Percentiles rank a stretch among this genome's conserved stretches.
phyloP scores from a whole-genome alignment of 2,329 filamentous ascomycete genomes.

The Periconia digitata region DNA sequence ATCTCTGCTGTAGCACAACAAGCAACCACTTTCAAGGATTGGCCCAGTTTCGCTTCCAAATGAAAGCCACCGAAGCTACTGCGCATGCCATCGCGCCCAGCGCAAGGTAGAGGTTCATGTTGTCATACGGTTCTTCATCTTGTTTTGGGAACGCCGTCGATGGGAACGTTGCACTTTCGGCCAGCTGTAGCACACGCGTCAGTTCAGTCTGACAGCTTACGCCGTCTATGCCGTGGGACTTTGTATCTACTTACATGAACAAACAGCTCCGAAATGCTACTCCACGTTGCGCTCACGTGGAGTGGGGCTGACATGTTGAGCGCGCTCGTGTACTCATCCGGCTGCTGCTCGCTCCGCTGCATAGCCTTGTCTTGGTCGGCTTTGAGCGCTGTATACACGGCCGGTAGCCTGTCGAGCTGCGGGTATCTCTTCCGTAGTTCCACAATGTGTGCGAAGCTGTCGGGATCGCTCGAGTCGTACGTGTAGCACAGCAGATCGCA shows the following conservation, averaged over 20 bases:
- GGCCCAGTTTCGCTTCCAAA: constrained; percentile 56
- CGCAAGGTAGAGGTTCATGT: constrained; percentile 83
- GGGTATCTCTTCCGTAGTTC: constrained; percentile 76
- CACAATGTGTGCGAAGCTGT: constrained; percentile 91
- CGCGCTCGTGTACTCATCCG: constrained; percentile 83
- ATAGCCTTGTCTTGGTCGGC: constrained; percentile 95
- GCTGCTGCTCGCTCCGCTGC: constrained; percentile 84
- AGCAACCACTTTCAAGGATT: constrained; percentile 1
- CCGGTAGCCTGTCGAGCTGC: constrained; percentile 83
- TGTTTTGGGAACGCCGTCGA: constrained; percentile 85
- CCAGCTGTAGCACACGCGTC: constrained; percentile 56
- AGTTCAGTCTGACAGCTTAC: neutral
- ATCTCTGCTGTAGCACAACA: neutral
- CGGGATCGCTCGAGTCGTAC: constrained; percentile 95
- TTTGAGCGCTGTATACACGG: constrained; percentile 90
- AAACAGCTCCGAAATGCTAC: constrained; percentile 90
- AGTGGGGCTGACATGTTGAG: constrained; percentile 88
- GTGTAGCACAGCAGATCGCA: constrained; percentile 94
- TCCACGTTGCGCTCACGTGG: constrained; percentile 94
- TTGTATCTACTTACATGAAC: constrained; percentile 60
- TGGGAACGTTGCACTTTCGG: constrained; percentile 88
- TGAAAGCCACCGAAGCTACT: constrained; percentile 59
- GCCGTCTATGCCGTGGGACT: neutral
- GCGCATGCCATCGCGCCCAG: constrained; percentile 69
- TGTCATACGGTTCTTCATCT: constrained; percentile 81